Conservation (phyloP, 768 basidiomycete species). For the Naganishia onofrii region DNA sequence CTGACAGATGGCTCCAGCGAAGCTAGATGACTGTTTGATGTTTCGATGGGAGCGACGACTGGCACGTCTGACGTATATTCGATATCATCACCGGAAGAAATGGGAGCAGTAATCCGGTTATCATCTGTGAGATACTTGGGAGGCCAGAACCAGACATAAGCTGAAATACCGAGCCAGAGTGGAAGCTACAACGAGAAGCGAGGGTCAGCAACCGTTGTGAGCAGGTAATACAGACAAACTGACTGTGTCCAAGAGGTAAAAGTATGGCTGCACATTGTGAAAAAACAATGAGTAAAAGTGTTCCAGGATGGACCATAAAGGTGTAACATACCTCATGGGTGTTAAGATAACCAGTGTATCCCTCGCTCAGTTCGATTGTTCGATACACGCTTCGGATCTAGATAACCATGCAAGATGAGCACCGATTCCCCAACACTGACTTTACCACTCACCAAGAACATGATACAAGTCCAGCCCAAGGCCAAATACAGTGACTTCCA, state of each 20-base stretch:
- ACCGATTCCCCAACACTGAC: neutral
- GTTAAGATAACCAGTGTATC: constrained; percentile 49
- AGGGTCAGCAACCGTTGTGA: neutral
- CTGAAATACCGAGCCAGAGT: constrained; percentile 45
- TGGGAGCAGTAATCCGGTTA: neutral
- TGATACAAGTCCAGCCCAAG: constrained; percentile 50
- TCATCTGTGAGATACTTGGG: constrained; percentile 43
- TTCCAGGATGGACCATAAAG: neutral
- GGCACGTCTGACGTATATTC: neutral
- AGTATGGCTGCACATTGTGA: constrained; percentile 33
- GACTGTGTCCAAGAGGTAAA: constrained; percentile 46
- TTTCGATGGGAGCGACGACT: neutral
- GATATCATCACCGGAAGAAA: too few species aligned
- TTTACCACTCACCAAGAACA: constrained; percentile 40
- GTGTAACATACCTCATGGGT: constrained; percentile 40
- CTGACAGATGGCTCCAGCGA: neutral
- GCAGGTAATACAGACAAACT: neutral
- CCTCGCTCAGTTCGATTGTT: constrained; percentile 48
- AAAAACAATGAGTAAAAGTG: neutral
- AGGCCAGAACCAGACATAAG: constrained; percentile 50
- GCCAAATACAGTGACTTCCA: constrained; percentile 51
- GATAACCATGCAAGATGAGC: neutral
- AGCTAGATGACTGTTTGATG: neutral
- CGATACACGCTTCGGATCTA: constrained; percentile 48
- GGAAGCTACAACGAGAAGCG: constrained; percentile 34